These are phyloP conservation scores for Blastobotrys indianensis DNA, from an alignment of 1,139 yeast genomes.

Conservation along the genomic window DNA sequence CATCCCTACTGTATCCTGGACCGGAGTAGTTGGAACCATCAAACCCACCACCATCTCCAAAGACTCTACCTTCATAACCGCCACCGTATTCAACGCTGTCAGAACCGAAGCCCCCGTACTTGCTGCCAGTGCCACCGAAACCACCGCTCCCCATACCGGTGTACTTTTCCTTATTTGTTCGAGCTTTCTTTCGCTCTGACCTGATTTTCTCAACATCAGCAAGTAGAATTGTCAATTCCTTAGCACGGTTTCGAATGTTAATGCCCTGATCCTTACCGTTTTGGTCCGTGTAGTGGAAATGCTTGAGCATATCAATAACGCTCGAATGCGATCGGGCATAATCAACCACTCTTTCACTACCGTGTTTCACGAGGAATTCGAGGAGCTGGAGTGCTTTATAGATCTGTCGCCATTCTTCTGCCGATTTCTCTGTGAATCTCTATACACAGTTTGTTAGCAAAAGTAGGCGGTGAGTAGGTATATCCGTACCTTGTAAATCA, in stretches of 20 bases:
- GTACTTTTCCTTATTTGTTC: slow-evolving; percentile 57
- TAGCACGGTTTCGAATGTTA: slow-evolving; percentile 87
- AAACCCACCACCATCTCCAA: slow-evolving; percentile 77
- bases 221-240: slow-evolving; percentile 62
- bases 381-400: slow-evolving; percentile 87
- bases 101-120: slow-evolving; percentile 38
- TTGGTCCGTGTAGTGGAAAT: slow-evolving; percentile 90
- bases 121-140: slow-evolving; percentile 36
- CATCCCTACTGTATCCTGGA: slow-evolving; percentile 29
- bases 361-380: slow-evolving; percentile 87
- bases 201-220: slow-evolving; percentile 75
- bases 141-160: slow-evolving; percentile 39
- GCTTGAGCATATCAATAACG: slow-evolving; percentile 79
- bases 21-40: slow-evolving; percentile 38
- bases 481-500: slow-evolving; percentile 34
- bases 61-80: slow-evolving; percentile 47
- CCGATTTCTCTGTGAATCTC: slow-evolving; percentile 89
- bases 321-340: slow-evolving; percentile 83
- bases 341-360: slow-evolving; percentile 91
- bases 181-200: slow-evolving; percentile 74
- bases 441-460: slow-evolving; percentile 4
- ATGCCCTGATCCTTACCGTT: slow-evolving; percentile 96
- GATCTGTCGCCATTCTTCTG: slow-evolving; percentile 97
- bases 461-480: neutral
- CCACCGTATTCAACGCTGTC: slow-evolving; percentile 31